These are phyloP conservation scores for Pleurotus pulmonarius DNA, from an alignment of 768 basidiomycete species.

Conservation along the genomic window DNA sequence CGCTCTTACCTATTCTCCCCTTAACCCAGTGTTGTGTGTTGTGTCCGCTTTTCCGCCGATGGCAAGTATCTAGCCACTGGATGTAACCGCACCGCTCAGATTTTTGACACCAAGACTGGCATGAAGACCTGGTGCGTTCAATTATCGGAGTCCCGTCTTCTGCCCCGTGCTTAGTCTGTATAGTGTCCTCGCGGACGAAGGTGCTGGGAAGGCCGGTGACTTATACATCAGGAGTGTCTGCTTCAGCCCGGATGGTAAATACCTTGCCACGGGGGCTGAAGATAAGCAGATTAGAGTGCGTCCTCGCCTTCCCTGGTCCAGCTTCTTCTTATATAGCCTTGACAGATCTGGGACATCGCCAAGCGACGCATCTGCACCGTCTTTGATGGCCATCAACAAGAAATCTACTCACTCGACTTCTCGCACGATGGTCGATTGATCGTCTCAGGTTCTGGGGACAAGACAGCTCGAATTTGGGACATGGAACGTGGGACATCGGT, in stretches of 20 bases:
- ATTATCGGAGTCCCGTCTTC: background rate
- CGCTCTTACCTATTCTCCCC: background rate
- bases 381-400: conserved; percentile 83
- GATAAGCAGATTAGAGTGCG: conserved; percentile 49
- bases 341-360: conserved; percentile 86
- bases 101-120: conserved; percentile 91
- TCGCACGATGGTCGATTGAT: conserved; percentile 71
- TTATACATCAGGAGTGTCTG: conserved; percentile 92
- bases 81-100: conserved; percentile 91
- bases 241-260: conserved; percentile 92
- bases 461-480: conserved; percentile 29
- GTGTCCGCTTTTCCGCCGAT: conserved; percentile 92
- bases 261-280: conserved; percentile 92
- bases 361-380: conserved; percentile 67
- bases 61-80: conserved; percentile 91
- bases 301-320: conserved; percentile 30
- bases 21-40: conserved; percentile 60
- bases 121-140: conserved; percentile 70
- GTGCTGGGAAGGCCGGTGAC: conserved; percentile 70
- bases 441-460: conserved; percentile 73
- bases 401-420: conserved; percentile 93
- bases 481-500: conserved; percentile 29
- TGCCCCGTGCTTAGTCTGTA: conserved; percentile 1
- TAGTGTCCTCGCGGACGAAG: conserved; percentile 77
- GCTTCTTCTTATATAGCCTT: background rate